phyloP scores from a whole-genome alignment of 139 green algal species.

The Edaphochlamys debaryana region DNA sequence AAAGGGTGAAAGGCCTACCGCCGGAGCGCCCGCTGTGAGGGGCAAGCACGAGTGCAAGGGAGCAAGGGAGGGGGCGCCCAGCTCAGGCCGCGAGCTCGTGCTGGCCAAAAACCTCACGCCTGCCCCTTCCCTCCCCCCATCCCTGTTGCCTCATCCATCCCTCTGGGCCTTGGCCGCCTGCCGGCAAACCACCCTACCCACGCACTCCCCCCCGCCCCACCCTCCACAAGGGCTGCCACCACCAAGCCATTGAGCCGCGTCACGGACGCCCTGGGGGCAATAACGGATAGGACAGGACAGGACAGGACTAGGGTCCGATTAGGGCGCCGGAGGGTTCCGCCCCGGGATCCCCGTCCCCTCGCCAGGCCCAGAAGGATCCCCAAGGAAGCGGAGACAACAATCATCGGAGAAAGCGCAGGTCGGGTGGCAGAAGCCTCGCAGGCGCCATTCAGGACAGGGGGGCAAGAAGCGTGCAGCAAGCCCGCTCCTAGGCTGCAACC shows the following conservation, averaged over 20 bases:
- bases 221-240: slow-evolving; percentile 54
- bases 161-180: background rate
- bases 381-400: too few relatives aligned
- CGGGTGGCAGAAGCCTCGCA: too few relatives aligned
- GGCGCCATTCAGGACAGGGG: too few relatives aligned
- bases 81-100: too few relatives aligned
- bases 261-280: slow-evolving; percentile 51
- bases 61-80: background rate
- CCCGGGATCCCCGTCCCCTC: too few relatives aligned
- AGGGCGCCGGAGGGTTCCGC: background rate
- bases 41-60: background rate
- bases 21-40: slow-evolving; percentile 51
- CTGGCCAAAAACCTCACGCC: background rate
- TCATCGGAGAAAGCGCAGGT: too few relatives aligned
- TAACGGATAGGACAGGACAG: background rate
- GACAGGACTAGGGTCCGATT: background rate
- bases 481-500: too few relatives aligned
- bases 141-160: too few relatives aligned
- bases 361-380: background rate
- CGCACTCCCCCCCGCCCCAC: background rate
- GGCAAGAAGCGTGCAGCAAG: too few relatives aligned
- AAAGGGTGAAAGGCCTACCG: slow-evolving; percentile 67
- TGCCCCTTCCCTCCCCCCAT: background rate
- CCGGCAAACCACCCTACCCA: background rate
- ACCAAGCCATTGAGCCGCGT: slow-evolving; percentile 64